These are phyloP conservation scores for Microcyclosporella mali DNA, from an alignment of 2,329 filamentous ascomycete species.

Conservation along the genomic window DNA sequence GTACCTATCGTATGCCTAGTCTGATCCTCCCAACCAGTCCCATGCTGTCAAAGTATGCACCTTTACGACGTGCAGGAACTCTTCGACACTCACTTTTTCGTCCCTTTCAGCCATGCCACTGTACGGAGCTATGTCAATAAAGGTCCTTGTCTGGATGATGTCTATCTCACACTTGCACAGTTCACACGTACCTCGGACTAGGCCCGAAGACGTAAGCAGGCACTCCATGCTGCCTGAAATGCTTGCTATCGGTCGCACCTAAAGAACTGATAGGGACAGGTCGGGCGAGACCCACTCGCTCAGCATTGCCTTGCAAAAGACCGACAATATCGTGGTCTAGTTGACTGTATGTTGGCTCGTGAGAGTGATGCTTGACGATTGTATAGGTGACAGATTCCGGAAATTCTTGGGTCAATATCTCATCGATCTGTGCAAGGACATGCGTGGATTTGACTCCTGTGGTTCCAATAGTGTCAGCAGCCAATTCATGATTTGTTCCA, in stretches of 20 bases:
- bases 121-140: no score
- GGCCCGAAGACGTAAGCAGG: slow-evolving; percentile 36
- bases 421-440: slow-evolving; percentile 28
- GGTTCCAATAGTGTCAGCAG: no score
- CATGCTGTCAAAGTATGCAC: slow-evolving; percentile 29
- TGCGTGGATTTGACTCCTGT: slow-evolving; percentile 21
- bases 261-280: slow-evolving; percentile 34
- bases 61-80: slow-evolving; percentile 29
- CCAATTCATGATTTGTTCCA: no score
- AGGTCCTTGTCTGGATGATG: no score
- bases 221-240: slow-evolving; percentile 34
- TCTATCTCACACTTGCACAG: no score
- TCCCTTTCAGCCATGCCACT: slow-evolving; percentile 25
- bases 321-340: slow-evolving; percentile 33
- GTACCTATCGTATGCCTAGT: no score
- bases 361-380: slow-evolving; percentile 33
- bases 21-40: slow-evolving; percentile 23
- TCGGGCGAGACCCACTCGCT: slow-evolving; percentile 20
- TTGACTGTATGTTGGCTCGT: slow-evolving; percentile 29
- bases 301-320: slow-evolving; percentile 25
- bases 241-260: slow-evolving; percentile 39
- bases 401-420: slow-evolving; percentile 23
- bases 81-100: slow-evolving; percentile 27
- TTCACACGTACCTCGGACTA: slow-evolving; percentile 15
- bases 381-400: slow-evolving; percentile 24